Percentiles rank a stretch among this genome's conserved stretches.
These are phyloP conservation scores for Penicillium dipodomyicola DNA, from an alignment of 495 filamentous ascomycete species.

Conservation along the genomic window DNA sequence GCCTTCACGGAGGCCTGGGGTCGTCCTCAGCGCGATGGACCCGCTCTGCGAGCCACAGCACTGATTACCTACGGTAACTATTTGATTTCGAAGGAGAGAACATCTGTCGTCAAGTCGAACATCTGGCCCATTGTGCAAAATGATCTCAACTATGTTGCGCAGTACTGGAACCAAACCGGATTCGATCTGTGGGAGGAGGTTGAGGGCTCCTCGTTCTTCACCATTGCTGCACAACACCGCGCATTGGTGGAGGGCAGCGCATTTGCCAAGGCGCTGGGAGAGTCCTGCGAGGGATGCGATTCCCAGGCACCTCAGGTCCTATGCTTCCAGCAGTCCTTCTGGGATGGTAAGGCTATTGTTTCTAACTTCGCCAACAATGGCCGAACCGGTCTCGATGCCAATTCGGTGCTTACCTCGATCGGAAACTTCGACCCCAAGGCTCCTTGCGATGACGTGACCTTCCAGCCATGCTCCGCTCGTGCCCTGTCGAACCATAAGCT, in stretches of 20 bases:
- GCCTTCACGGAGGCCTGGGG: slow-evolving; percentile 59
- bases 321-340: slow-evolving; percentile 49
- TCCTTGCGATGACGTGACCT: slow-evolving; percentile 46
- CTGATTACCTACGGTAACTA: slow-evolving; percentile 39
- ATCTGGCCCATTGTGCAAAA: slow-evolving; percentile 57
- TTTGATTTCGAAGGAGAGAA: slow-evolving; percentile 42
- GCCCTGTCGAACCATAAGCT: slow-evolving; percentile 52
- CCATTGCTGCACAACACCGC: slow-evolving; percentile 53
- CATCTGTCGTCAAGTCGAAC: slow-evolving; percentile 32
- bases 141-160: slow-evolving; percentile 61
- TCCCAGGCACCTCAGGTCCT: slow-evolving; percentile 51
- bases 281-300: slow-evolving; percentile 41
- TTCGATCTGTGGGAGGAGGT: slow-evolving; percentile 74
- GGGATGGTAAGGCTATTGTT: slow-evolving; percentile 44
- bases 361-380: slow-evolving; percentile 43
- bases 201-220: slow-evolving; percentile 59
- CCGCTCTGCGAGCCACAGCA: slow-evolving; percentile 29
- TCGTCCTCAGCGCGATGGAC: not conserved
- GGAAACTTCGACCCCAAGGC: slow-evolving; percentile 49
- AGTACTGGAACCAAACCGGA: slow-evolving; percentile 61
- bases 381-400: slow-evolving; percentile 47
- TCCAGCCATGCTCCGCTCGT: slow-evolving; percentile 50
- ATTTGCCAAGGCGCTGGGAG: slow-evolving; percentile 50
- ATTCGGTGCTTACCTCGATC: slow-evolving; percentile 47
- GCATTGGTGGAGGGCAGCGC: slow-evolving; percentile 62